Evolutionary conservation across 225 moss, liverwort and hornwort species (phyloP).

Genomic region (Polytrichum formosum): DNA sequence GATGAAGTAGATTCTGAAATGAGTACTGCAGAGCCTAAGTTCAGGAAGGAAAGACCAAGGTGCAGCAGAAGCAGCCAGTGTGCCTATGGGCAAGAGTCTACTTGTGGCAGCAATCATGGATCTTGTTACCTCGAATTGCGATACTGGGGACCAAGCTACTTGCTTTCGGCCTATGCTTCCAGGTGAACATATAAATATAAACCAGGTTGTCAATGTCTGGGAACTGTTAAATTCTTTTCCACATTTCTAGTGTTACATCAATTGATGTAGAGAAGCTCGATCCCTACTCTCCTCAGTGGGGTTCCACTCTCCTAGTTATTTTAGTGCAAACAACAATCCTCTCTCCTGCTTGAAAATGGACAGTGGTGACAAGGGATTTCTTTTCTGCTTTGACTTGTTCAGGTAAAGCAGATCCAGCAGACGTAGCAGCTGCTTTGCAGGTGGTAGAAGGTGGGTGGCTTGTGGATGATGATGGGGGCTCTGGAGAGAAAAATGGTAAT

Average conservation of each 20-base stretch:
- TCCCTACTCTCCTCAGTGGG: neutral
- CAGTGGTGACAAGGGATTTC: neutral
- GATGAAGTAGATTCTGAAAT: constrained; percentile 11
- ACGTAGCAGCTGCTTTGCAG: constrained; percentile 86
- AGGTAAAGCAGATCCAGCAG: constrained; percentile 87
- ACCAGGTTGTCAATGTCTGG: too few species aligned
- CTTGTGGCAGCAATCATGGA: constrained; percentile 97
- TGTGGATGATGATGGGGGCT: constrained; percentile 55
- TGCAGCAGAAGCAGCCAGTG: constrained; percentile 37
- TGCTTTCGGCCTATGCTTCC: constrained; percentile 74
- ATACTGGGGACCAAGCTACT: constrained; percentile 50
- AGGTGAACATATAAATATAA: constrained; percentile 19
- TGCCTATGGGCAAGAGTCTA: constrained; percentile 82
- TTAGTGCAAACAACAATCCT: neutral
- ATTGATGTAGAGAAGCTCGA: neutral
- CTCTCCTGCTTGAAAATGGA: constrained; percentile 1
- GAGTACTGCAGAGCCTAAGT: constrained; percentile 49
- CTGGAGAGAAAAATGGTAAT: constrained; percentile 50
- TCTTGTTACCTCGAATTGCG: constrained; percentile 87
- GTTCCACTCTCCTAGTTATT: neutral
- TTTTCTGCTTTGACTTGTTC: constrained; percentile 3
- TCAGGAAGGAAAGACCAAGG: constrained; percentile 58
- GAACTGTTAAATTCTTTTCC: too few species aligned
- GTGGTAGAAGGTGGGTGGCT: constrained; percentile 85
- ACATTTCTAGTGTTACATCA: neutral